Percentiles rank a stretch among this genome's conserved stretches.
These are phyloP conservation scores for Cubamyces lactineus DNA, from an alignment of 768 basidiomycete species.

Conservation along the genomic window DNA sequence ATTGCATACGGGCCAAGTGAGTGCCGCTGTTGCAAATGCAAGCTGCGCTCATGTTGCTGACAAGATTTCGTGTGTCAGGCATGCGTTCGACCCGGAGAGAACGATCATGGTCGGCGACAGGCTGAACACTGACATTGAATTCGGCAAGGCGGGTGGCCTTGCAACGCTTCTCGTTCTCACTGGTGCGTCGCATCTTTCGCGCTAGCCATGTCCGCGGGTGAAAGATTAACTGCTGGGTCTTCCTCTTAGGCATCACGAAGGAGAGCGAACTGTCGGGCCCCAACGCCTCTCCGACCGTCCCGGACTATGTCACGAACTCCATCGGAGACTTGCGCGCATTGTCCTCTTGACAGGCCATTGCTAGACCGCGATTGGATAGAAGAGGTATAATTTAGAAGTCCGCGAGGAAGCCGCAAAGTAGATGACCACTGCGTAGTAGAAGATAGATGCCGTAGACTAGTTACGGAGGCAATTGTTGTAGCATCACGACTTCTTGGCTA, in stretches of 20 bases:
- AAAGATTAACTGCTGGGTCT: neutral
- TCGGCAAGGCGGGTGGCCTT: constrained; percentile 86
- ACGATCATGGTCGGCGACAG: constrained; percentile 98
- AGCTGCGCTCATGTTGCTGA: constrained; percentile 3
- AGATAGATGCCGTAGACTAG: constrained; percentile 10
- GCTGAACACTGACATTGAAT: constrained; percentile 93
- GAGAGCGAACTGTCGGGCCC: constrained; percentile 75
- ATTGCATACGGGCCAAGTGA: constrained; percentile 84
- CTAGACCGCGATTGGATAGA: neutral
- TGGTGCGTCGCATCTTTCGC: constrained; percentile 49
- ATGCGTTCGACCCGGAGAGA: constrained; percentile 80
- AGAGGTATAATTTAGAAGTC: neutral
- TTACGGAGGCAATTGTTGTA: neutral
- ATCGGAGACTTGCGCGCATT: constrained; percentile 74
- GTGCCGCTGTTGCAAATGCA: constrained; percentile 16
- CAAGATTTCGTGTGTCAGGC: constrained; percentile 46
- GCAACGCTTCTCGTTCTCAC: constrained; percentile 90
- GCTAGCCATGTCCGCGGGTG: constrained; percentile 2
- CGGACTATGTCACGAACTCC: constrained; percentile 78
- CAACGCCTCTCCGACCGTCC: constrained; percentile 70
- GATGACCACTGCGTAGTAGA: neutral
- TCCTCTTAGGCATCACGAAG: constrained; percentile 69
- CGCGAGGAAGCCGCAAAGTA: neutral
- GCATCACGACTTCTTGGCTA: constrained; percentile 10
- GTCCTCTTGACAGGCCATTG: constrained; percentile 6